These are phyloP conservation scores for Zymoseptoria brevis DNA, from an alignment of 2,329 filamentous ascomycete species.

Conservation along the genomic window DNA sequence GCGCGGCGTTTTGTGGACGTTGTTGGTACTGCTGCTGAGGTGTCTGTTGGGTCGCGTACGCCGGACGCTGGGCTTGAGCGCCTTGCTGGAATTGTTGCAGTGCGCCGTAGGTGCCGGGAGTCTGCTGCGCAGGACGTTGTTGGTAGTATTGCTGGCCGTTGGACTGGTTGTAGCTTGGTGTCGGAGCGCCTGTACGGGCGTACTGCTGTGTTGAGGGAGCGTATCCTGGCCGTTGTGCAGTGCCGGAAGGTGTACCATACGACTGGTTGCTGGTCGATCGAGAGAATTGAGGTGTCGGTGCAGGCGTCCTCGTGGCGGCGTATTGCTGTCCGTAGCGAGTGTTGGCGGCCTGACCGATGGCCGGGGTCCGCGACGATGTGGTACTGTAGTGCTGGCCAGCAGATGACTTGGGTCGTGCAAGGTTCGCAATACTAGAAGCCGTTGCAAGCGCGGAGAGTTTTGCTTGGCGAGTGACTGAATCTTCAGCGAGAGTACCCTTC, in stretches of 20 bases:
- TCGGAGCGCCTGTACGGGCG: slow-evolving; percentile 18
- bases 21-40: slow-evolving; percentile 19
- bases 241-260: slow-evolving; percentile 21
- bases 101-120: slow-evolving; percentile 16
- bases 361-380: slow-evolving; percentile 27
- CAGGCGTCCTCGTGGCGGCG: slow-evolving; percentile 19
- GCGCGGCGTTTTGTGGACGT: slow-evolving; percentile 14
- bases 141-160: slow-evolving; percentile 22
- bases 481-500: slow-evolving; percentile 74
- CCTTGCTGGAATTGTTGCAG: slow-evolving; percentile 17
- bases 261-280: slow-evolving; percentile 22
- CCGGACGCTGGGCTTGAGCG: slow-evolving; percentile 19
- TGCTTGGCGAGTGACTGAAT: slow-evolving; percentile 48
- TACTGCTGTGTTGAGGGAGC: slow-evolving; percentile 21
- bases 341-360: slow-evolving; percentile 29
- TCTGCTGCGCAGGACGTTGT: slow-evolving; percentile 12
- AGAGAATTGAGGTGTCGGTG: slow-evolving; percentile 19
- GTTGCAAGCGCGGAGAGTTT: slow-evolving; percentile 32
- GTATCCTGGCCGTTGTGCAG: slow-evolving; percentile 16
- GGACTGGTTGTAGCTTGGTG: slow-evolving; percentile 19
- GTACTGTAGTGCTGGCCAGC: slow-evolving; percentile 27
- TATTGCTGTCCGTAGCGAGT: slow-evolving; percentile 28
- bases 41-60: slow-evolving; percentile 15
- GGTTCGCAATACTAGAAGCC: slow-evolving; percentile 23
- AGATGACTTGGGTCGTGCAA: slow-evolving; percentile 24